Evolutionary conservation across 768 basidiomycete genomes (phyloP).

Genomic region (Mycena albidolilacea): DNA sequence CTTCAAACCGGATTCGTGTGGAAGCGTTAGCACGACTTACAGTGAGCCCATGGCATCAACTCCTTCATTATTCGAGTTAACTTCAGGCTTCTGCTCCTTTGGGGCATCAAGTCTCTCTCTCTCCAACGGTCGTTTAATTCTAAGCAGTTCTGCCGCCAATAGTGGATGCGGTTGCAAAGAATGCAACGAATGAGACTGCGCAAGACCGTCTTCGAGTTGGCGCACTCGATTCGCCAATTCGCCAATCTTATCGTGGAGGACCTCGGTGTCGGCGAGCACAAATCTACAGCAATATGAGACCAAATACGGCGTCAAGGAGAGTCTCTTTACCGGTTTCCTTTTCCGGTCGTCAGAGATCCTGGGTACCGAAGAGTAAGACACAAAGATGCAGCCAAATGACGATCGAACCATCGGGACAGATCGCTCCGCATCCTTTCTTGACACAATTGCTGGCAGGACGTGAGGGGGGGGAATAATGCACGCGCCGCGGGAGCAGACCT

Average conservation of each 20-base stretch:
- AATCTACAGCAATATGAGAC: conserved; percentile 58
- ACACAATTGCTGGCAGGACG: conserved; percentile 62
- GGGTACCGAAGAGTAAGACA: conserved; percentile 18
- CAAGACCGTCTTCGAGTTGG: conserved; percentile 78
- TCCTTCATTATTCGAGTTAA: conserved; percentile 68
- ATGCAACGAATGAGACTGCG: conserved; percentile 63
- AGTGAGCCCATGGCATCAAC: conserved; percentile 78
- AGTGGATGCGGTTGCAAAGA: conserved; percentile 70
- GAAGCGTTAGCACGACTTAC: conserved; percentile 52
- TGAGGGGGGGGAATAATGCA: conserved; percentile 15
- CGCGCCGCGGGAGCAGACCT: conserved; percentile 54
- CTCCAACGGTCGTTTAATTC: conserved; percentile 76
- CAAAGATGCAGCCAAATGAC: conserved; percentile 24
- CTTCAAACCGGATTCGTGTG: conserved; percentile 19
- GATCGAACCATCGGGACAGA: conserved; percentile 74
- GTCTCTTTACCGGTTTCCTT: conserved; percentile 72
- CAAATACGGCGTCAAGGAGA: neutral
- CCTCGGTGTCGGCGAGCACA: conserved; percentile 80
- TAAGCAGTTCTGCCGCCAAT: conserved; percentile 71
- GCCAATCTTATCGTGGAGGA: conserved; percentile 76
- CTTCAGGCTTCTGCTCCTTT: conserved; percentile 62
- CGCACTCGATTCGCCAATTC: conserved; percentile 75
- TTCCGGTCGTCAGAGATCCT: conserved; percentile 82
- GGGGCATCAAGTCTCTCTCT: conserved; percentile 52
- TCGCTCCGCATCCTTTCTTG: conserved; percentile 71